Conservation (phyloP, 2,329 filamentous ascomycete genomes). For the Venturia nashicola region DNA sequence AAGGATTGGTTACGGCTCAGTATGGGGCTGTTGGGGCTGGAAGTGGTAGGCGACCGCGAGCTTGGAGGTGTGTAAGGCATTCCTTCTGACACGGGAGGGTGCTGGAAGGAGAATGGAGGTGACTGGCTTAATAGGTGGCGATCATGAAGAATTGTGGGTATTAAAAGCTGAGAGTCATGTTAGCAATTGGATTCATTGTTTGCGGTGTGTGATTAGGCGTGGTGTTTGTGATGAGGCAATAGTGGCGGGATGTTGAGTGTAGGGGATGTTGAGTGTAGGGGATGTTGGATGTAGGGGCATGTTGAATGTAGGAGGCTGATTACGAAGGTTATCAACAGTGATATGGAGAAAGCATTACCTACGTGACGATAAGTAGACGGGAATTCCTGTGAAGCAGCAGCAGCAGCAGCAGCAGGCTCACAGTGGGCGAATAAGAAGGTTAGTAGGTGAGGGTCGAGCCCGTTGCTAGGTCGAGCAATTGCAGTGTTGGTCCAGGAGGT, state of each 20-base stretch:
- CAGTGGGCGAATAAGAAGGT: slow-evolving; percentile 1
- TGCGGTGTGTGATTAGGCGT: not conserved
- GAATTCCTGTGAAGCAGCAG: not conserved
- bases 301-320: not conserved
- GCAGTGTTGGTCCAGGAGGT: not conserved
- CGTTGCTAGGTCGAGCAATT: not conserved
- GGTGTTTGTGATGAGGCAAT: too few relatives aligned
- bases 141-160: slow-evolving; percentile 4
- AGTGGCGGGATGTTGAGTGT: too few relatives aligned
- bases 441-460: not conserved
- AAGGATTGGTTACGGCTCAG: slow-evolving; percentile 40
- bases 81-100: slow-evolving; percentile 21
- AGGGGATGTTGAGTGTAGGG: too few relatives aligned
- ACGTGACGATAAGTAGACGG: slow-evolving; percentile 5
- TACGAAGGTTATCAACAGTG: not conserved
- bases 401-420: too few relatives aligned
- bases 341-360: not conserved
- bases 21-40: slow-evolving; percentile 38
- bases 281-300: too few relatives aligned
- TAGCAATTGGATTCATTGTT: not conserved
- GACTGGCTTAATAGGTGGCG: not conserved
- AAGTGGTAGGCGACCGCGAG: slow-evolving; percentile 43
- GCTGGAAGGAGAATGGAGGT: not conserved
- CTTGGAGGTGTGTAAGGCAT: slow-evolving; percentile 87
- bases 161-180: not conserved